Percentiles rank a stretch among this genome's conserved stretches.
Conservation (phyloP, 148 eudicot genomes). For the Diospyros lotus region DNA sequence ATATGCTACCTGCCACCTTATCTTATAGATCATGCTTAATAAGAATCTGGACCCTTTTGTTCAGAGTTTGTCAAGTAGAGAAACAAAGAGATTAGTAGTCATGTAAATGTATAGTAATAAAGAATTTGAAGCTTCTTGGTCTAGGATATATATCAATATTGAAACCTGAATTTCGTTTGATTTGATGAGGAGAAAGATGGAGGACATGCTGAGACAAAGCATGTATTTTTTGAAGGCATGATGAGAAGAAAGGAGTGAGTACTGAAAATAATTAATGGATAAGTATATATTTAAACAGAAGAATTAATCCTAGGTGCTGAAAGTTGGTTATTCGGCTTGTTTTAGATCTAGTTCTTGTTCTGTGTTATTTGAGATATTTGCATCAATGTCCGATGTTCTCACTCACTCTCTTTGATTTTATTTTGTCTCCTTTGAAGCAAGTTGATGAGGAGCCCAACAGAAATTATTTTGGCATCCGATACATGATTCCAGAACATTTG, state of each 20-base stretch:
- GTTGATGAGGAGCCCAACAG: slow-evolving; percentile 73
- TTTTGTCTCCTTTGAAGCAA: slow-evolving; percentile 26
- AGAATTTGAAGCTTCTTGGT: not conserved
- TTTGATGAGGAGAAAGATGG: not conserved
- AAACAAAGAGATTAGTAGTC: not conserved
- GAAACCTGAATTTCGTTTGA: not conserved
- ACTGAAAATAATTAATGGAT: no score
- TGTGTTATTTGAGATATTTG: no score
- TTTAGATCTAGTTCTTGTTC: no score
- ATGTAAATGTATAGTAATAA: not conserved
- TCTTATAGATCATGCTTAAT: not conserved
- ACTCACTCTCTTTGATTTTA: not conserved
- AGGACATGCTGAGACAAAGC: not conserved
- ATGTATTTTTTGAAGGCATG: no score
- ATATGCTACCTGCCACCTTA: no score
- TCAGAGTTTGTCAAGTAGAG: not conserved
- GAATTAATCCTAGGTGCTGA: not conserved
- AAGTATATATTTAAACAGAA: not conserved
- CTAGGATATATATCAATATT: not conserved
- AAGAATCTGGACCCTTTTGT: not conserved
- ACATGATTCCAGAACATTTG: slow-evolving; percentile 46
- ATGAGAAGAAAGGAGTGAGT: no score
- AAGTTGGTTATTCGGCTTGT: not conserved
- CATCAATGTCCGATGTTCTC: not conserved
- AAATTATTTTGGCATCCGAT: slow-evolving; percentile 49